These are phyloP conservation scores for Alternaria angustiovoidea DNA, from an alignment of 2,329 filamentous ascomycete genomes.

Conservation along the genomic window DNA sequence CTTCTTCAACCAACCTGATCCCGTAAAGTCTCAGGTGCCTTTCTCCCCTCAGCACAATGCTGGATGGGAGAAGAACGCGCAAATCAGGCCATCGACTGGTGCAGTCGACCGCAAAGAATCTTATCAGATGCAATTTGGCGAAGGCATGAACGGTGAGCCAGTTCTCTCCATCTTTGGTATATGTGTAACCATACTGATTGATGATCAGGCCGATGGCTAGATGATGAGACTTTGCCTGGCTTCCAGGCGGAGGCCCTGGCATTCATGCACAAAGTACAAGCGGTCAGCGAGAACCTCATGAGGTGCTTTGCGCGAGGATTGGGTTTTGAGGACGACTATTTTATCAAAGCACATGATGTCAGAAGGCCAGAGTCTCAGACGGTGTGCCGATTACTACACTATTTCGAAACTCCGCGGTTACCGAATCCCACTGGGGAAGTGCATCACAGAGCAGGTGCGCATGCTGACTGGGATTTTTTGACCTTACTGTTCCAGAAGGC, in stretches of 20 bases:
- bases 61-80: constrained; percentile 65
- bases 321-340: constrained; percentile 65
- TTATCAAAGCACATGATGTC: constrained; percentile 63
- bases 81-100: constrained; percentile 58
- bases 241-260: constrained; percentile 57
- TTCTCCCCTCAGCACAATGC: constrained; percentile 60
- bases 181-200: background rate
- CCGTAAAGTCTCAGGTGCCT: constrained; percentile 62
- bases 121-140: constrained; percentile 70
- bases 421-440: constrained; percentile 47
- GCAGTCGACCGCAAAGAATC: constrained; percentile 67
- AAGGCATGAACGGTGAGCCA: constrained; percentile 57
- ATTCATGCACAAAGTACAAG: constrained; percentile 66
- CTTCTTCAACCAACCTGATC: constrained; percentile 60
- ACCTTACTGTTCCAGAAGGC: constrained; percentile 70
- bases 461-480: constrained; percentile 70
- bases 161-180: background rate
- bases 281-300: constrained; percentile 65
- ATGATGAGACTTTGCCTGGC: constrained; percentile 57
- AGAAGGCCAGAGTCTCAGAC: constrained; percentile 60
- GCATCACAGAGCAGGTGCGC: constrained; percentile 68
- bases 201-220: constrained; percentile 56
- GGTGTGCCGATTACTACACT: constrained; percentile 65
- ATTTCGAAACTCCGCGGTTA: constrained; percentile 53
- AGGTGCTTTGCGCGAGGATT: constrained; percentile 66